Evolutionary conservation across 192 early-diverging fungal genomes (phyloP).

Genomic region (Backusella australiensis): DNA sequence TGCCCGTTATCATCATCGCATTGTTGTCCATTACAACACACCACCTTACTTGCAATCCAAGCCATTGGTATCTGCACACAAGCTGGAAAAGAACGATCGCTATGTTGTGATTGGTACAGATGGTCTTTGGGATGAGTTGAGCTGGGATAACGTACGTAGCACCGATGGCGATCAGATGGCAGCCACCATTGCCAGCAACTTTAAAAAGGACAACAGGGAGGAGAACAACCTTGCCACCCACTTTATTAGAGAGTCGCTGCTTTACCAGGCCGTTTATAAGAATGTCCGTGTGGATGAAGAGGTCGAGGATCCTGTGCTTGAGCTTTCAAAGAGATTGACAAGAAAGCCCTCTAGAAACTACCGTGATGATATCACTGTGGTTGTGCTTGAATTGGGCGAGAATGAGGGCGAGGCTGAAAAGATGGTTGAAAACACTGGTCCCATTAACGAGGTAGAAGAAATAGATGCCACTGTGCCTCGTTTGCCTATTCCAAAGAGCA

Average conservation of each 20-base stretch:
- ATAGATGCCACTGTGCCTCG: not conserved
- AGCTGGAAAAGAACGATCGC: slow-evolving; percentile 56
- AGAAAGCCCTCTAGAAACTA: slow-evolving; percentile 48
- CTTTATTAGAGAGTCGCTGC: slow-evolving; percentile 19
- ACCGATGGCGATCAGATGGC: slow-evolving; percentile 61
- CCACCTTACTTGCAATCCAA: slow-evolving; percentile 77
- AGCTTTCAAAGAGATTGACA: slow-evolving; percentile 34
- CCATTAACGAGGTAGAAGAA: not conserved
- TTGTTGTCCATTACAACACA: slow-evolving; percentile 46
- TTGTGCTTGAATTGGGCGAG: slow-evolving; percentile 41
- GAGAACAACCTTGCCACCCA: slow-evolving; percentile 30
- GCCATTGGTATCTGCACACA: slow-evolving; percentile 64
- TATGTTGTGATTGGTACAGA: slow-evolving; percentile 82
- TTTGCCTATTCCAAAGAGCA: not conserved
- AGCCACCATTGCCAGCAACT: slow-evolving; percentile 26
- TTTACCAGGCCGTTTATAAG: slow-evolving; percentile 25
- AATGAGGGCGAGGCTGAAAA: not conserved
- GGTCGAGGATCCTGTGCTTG: slow-evolving; percentile 13
- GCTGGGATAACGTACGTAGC: slow-evolving; percentile 55
- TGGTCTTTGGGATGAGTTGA: slow-evolving; percentile 79
- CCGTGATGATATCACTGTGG: slow-evolving; percentile 85
- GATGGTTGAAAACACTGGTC: slow-evolving; percentile 2
- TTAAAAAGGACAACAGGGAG: not conserved
- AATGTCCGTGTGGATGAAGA: not conserved
- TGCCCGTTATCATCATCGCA: slow-evolving; percentile 37